Base-by-base conservation (phyloP, 2,329 filamentous ascomycete species). In the Ceratocystis cubensis region DNA sequence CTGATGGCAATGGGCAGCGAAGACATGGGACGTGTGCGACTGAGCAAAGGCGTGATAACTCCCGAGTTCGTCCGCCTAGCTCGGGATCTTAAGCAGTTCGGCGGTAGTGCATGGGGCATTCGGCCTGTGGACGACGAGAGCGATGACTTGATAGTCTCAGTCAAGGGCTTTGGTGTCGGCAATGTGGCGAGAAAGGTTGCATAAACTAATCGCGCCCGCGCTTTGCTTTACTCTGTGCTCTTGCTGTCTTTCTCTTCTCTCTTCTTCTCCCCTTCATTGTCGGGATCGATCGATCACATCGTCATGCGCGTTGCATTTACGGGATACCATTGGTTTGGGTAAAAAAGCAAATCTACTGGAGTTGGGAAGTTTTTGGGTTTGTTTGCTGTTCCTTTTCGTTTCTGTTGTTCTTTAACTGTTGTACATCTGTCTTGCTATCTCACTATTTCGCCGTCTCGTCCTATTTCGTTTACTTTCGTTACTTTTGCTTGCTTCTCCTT, bases 1-100 rank as follows among this genome's bases (percentile, higher is more conserved):
- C 79, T 99, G 69, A 99, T 99, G 94, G 91, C 92, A 44, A 97
- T 99, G 94, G 94, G 94, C 0, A 90, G 88, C 0, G 94, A 97
- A 74, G 94, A 99, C 75, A 91, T 99, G 15, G 94, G 94, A 3
- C 83, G 94, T 68, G 75, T 99, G 70, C 84, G 89, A 69, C 74
- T 99, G 67, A 91, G 92, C 41, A 86, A 85, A 71, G 88, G 93
- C 61, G 85, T 96, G 0, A 76, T 97, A 59, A 88, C 86, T 2
- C 90, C 96, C 73, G 87, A 90, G 68, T 80, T 91, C 65, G 82
- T 99, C 66, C 84, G 85, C 63, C 77, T 96, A 65, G 92, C 89
- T 10, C 82, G 94, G 72, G 94, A 99, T 74, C 76, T 96, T 71
- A 88, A 85, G 73, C 86, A 83, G n/a, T 96, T 97, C 76, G 93